Base-by-base conservation (phyloP, 371 early-diverging fungal species). In the Parasitella parasitica region DNA sequence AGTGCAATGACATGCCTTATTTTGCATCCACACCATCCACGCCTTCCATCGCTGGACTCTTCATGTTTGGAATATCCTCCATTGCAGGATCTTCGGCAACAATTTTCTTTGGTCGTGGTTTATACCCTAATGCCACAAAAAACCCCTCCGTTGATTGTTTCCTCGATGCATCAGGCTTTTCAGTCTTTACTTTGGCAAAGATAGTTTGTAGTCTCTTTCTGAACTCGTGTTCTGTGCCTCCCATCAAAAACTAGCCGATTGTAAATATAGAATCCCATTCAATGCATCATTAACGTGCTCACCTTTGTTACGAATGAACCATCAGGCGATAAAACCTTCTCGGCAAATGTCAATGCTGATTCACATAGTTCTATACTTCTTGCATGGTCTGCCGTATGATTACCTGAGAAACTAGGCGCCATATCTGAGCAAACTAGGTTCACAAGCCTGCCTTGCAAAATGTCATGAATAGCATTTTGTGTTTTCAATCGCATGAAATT, bases 261-360 rank as follows among this genome's bases (percentile, higher is more conserved):
- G 15, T 13, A 24, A 37, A 15, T 4, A 13, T 18, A 11, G 26
- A 24, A 30, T 15, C 7, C 32, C 5, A 30, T 11, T 15, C 4
- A 8, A 15, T 27, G 24, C 37, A 13, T 36, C 37, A 15, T 36
- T 36, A 13, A 13, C 15, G 37, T 15, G 4, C 15, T 7, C 72
- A 87, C 89, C 80, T 94, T 94, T 53, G 90, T 86, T 20, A 92
- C 85, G 70, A 94, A 84, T 35, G 71, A 61, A 6, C 94, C 94
- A 6, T 84, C 87, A 0, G 64, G 69, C 27, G 78, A 69, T 27
- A 94, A 69, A 9, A 87, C 74, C 30, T 72, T 71, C 48, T 84
- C 69, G 0, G 93, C 88, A 63, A 92, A 89, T 0, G 49, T 56
- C 36, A 92, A 65, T 0, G 87, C 89, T 0, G 83, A 78, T 58